Base-by-base conservation (phyloP, 2,329 filamentous ascomycete species). In the Diaporthe batatas region DNA sequence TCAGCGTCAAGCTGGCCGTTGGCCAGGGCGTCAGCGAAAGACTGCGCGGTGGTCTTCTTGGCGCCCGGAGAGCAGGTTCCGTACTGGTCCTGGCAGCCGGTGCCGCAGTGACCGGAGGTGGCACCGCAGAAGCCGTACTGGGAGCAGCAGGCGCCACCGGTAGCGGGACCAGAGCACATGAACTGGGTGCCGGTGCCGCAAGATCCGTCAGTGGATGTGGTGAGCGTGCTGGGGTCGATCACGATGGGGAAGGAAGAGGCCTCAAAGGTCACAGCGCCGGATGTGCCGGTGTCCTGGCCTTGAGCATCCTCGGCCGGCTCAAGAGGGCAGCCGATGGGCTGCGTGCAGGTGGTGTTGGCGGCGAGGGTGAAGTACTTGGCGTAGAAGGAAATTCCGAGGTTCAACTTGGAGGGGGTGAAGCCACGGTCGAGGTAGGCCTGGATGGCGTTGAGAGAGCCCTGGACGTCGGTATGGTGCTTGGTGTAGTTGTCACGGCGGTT, bases 341-440 rank as follows among this genome's bases (percentile, higher is more conserved):
- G 74, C 0, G 79, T 76, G 67, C 83, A 82, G 34, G 84, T 81
- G 39, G 82, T 84, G 2, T 83, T 78, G 12, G 81, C 80, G 51
- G 81, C 76, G n/a, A 87, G 89, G 78, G 85, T 82, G 81, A 90
- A 91, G 85, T 86, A 92, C 80, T 92, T 92, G 44, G 89, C 86
- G 79, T 92, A 92, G 79, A 91, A 92, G n/a, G 89, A 90, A 72
- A 93, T 86, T 1, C 91, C 90, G 6, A 92, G 83, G 76, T 92
- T 91, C 65, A 91, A 81, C 79, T 89, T 90, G 10, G 80, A 76
- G 0, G 86, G 74, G 0, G 85, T 80, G 4, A 88, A 84, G 29
- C 90, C 90, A 4, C 87, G 85, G 36, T 81, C 82, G 23, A 92
- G 82, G 80, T 94, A 94, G 54, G 86, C 86, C 67, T 90, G 82